Base-by-base conservation (phyloP, 768 basidiomycete species). In the Suillus clintonianus region DNA sequence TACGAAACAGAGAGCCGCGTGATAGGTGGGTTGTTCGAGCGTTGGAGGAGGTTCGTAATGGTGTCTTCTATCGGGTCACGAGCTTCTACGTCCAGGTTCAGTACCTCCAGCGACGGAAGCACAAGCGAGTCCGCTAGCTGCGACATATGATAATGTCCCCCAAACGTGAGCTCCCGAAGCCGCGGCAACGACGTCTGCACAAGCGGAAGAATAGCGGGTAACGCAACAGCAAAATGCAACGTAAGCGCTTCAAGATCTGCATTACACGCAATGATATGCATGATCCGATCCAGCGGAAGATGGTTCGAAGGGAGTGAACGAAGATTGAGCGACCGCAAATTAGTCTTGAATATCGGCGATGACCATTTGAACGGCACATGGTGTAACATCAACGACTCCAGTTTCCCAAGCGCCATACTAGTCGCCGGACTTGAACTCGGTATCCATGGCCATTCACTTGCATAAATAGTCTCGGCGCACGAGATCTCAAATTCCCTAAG, bases 351-450 rank as follows among this genome's bases (percentile, higher is more conserved):
- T 77, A 92, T 85, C 1, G 91, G 88, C 0, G 90, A 89, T 4
- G 86, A 87, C 86, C 89, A 89, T 73, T 87, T 89, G 80, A 92
- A 91, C 0, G 91, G 90, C 5, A 88, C 83, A 65, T 90, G 83
- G 68, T 89, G 87, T 13, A 92, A 77, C 30, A 89, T 90, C 14
- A 92, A 76, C 0, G 84, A 81, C 62, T 80, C 72, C 30, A 91
- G 79, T 32, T 80, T 79, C 6, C 84, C 81, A 4, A 89, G 78
- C 27, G 74, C 64, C 50, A 74, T 65, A 15, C 72, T 60, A 24
- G 74, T 69, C 58, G 69, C 72, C 4, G 79, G 74, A 22, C 76
- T 73, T 5, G 79, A 77, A 24, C 82, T 88, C 1, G 89, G 90
- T 19, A 91, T 79, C 91, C 91, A 93, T 8, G 84, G 81, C 91